phyloP scores from a whole-genome alignment of 305 asterid genomes.

The Rubia peregrina region DNA sequence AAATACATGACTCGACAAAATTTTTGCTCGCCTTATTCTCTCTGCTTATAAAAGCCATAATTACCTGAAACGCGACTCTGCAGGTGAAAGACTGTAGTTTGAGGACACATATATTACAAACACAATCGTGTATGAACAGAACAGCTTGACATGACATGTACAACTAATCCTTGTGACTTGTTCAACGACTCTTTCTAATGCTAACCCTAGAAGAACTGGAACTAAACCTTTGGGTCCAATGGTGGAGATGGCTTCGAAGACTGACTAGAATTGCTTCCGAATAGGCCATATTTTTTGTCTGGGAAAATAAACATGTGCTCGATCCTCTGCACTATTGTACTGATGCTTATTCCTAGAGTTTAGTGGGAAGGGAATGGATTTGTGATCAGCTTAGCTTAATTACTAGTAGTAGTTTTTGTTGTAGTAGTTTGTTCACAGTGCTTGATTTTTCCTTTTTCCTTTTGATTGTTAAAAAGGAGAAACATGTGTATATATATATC shows the following conservation, averaged over 20 bases:
- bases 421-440: conserved; percentile 12
- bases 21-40: neutral
- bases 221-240: conserved; percentile 27
- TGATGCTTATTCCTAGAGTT: conserved; percentile 13
- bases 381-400: conserved; percentile 25
- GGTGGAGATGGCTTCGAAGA: conserved; percentile 30
- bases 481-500: conserved; percentile 26
- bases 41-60: conserved; percentile 1
- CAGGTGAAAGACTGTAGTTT: conserved; percentile 80
- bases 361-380: conserved; percentile 28
- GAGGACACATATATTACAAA: conserved; percentile 69
- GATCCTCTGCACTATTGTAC: conserved; percentile 16
- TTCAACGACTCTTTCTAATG: conserved; percentile 22
- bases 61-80: neutral
- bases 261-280: conserved; percentile 29
- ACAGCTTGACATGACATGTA: conserved; percentile 48
- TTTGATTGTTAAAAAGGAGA: conserved; percentile 23
- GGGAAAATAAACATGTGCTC: conserved; percentile 24
- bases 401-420: conserved; percentile 30
- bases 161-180: conserved; percentile 43
- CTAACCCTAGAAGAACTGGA: conserved; percentile 35
- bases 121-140: conserved; percentile 48
- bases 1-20: neutral
- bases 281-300: conserved; percentile 27
- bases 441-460: conserved; percentile 20